Conservation (phyloP, 1,139 yeast species). For the Pichia inconspicua region DNA sequence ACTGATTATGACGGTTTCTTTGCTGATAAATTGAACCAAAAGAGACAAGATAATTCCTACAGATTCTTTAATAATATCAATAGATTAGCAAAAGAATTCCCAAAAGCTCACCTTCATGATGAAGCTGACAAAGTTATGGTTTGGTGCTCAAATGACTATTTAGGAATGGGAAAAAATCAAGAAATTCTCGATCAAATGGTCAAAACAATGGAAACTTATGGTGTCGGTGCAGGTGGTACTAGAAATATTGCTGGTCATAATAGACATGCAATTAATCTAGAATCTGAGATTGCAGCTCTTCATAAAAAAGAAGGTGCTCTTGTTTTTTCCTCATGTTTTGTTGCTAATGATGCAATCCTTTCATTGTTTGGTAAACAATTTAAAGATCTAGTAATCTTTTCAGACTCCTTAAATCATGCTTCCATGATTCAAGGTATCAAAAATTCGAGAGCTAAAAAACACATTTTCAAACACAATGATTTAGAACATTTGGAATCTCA, state of each 20-base stretch:
- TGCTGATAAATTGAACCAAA: conserved; percentile 41
- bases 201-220: conserved; percentile 75
- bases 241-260: conserved; percentile 98
- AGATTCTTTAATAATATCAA: conserved; percentile 95
- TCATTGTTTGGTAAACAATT: conserved; percentile 86
- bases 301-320: conserved; percentile 94
- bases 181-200: conserved; percentile 72
- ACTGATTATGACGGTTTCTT: conserved; percentile 26
- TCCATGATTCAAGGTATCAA: conserved; percentile 95
- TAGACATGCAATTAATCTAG: conserved; percentile 75
- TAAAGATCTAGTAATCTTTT: conserved; percentile 82
- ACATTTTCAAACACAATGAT: conserved; percentile 87
- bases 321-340: conserved; percentile 92
- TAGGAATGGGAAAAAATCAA: conserved; percentile 86
- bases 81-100: conserved; percentile 89
- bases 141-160: conserved; percentile 97
- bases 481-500: conserved; percentile 70
- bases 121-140: conserved; percentile 86
- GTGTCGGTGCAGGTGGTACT: conserved; percentile 99
- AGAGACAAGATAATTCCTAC: conserved; percentile 84
- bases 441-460: conserved; percentile 83
- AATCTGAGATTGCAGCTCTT: conserved; percentile 77
- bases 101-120: conserved; percentile 73
- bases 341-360: conserved; percentile 95
- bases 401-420: conserved; percentile 92